Evolutionary conservation across 176 grass and related monocot genomes (phyloP).

Genomic region (Tillandsia leiboldiana): DNA sequence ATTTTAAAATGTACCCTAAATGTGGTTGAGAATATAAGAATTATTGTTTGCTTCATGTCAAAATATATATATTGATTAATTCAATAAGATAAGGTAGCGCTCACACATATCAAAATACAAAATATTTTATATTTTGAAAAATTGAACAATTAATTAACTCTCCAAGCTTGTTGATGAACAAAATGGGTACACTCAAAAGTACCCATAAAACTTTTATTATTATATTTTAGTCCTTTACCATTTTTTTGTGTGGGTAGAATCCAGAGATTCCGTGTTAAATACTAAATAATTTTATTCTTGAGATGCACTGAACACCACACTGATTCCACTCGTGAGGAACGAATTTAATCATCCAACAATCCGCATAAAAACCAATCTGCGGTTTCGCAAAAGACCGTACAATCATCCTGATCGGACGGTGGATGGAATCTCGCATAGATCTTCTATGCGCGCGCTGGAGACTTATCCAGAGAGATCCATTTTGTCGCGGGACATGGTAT

Average conservation of each 20-base stretch:
- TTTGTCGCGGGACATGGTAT: slow-evolving; percentile 3
- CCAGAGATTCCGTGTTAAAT: slow-evolving; percentile 20
- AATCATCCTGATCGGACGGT: not conserved
- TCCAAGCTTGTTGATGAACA: no score
- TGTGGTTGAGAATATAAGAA: no score
- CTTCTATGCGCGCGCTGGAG: not conserved
- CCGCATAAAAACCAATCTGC: slow-evolving; percentile 9
- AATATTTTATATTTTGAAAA: no score
- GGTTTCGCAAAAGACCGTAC: not conserved
- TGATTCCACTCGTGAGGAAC: not conserved
- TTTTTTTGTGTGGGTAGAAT: not conserved
- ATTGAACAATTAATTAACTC: no score
- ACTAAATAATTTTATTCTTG: not conserved
- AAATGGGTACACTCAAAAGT: no score
- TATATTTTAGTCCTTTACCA: no score
- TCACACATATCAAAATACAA: no score
- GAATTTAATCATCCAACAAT: not conserved
- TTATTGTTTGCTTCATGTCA: no score
- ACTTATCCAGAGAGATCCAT: not conserved
- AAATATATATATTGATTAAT: no score
- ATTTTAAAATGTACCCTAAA: no score
- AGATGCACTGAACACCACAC: not conserved
- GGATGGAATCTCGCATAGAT: not conserved
- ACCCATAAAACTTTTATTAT: no score
- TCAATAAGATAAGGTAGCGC: no score